A percentile compares a stretch with the other conserved stretches of the same genome.
Conservation (phyloP, 805 yeast genomes). For the Blastobotrys parvus region DNA sequence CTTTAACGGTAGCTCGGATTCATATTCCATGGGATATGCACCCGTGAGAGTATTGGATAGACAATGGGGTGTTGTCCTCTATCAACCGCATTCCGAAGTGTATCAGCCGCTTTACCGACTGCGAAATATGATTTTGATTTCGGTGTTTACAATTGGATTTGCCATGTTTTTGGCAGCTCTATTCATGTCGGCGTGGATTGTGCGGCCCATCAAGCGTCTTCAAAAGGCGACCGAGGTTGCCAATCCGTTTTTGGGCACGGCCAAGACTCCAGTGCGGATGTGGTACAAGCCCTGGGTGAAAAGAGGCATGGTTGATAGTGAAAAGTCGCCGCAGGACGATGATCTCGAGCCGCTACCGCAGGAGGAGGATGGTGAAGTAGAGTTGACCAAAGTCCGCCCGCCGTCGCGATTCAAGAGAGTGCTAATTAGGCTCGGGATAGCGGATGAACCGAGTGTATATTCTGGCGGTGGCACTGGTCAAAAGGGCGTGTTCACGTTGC, state of each 20-base stretch:
- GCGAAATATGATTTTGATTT: slow-evolving; percentile 63
- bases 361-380: neutral
- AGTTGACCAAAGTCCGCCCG: neutral
- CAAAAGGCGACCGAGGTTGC: slow-evolving; percentile 72
- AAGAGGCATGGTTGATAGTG: neutral
- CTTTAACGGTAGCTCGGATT: neutral
- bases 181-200: slow-evolving; percentile 75
- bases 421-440: no score
- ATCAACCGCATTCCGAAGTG: slow-evolving; percentile 52
- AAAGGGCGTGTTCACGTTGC: slow-evolving; percentile 15
- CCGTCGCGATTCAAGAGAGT: neutral
- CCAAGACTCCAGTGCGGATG: slow-evolving; percentile 3
- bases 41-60: slow-evolving; percentile 35
- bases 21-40: slow-evolving; percentile 55
- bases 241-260: neutral
- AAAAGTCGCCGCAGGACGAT: neutral
- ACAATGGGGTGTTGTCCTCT: slow-evolving; percentile 65
- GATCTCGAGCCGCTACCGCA: neutral
- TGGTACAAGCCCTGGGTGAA: slow-evolving; percentile 6
- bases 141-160: slow-evolving; percentile 53
- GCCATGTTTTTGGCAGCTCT: slow-evolving; percentile 64
- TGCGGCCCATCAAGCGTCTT: slow-evolving; percentile 69
- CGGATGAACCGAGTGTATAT: no score
- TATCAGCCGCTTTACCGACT: slow-evolving; percentile 54
- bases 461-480: neutral